Percentiles rank a stretch among this genome's conserved stretches.
Evolutionary conservation across 2,329 filamentous ascomycete species (phyloP).

Genomic region (Sporothrix pseudoabietina): DNA sequence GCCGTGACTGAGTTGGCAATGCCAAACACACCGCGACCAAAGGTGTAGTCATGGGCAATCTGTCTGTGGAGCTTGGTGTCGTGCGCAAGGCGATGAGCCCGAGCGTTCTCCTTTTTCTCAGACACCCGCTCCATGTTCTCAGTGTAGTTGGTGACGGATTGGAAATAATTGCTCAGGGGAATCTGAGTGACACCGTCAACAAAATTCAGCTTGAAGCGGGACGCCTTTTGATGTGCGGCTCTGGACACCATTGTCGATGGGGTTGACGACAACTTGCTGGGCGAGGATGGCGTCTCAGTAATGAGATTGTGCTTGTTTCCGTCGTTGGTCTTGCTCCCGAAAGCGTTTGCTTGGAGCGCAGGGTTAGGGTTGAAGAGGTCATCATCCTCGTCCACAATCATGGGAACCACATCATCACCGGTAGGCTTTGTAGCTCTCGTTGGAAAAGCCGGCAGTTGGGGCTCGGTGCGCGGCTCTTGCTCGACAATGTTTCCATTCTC

Average conservation of each 20-base stretch:
- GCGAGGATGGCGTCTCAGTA: slow-evolving; percentile 9
- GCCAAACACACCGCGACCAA: slow-evolving; percentile 35
- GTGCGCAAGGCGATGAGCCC: slow-evolving; percentile 26
- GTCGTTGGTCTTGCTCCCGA: neutral
- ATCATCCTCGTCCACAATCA: slow-evolving; percentile 32
- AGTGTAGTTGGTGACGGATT: slow-evolving; percentile 32
- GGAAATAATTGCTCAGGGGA: slow-evolving; percentile 33
- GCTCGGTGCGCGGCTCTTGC: slow-evolving; percentile 33
- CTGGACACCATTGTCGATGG: slow-evolving; percentile 13
- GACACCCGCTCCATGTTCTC: slow-evolving; percentile 32
- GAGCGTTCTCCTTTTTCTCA: slow-evolving; percentile 27
- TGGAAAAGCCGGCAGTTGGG: slow-evolving; percentile 33
- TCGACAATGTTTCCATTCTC: slow-evolving; percentile 35
- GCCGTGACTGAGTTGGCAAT: slow-evolving; percentile 27
- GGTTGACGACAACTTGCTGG: neutral
- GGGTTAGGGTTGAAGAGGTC: slow-evolving; percentile 15
- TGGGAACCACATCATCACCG: neutral
- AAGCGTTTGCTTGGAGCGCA: neutral
- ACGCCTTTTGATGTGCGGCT: neutral
- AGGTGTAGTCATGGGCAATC: slow-evolving; percentile 30
- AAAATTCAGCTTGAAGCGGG: slow-evolving; percentile 24
- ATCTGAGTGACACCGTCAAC: slow-evolving; percentile 35
- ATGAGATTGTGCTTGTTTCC: neutral
- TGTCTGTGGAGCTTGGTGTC: slow-evolving; percentile 17
- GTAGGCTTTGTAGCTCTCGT: neutral